Evolutionary conservation across 345 rosid genomes (phyloP), one percentile per base, ranked within the genome.

Genomic region (Arabidopsis arenosa): DNA sequence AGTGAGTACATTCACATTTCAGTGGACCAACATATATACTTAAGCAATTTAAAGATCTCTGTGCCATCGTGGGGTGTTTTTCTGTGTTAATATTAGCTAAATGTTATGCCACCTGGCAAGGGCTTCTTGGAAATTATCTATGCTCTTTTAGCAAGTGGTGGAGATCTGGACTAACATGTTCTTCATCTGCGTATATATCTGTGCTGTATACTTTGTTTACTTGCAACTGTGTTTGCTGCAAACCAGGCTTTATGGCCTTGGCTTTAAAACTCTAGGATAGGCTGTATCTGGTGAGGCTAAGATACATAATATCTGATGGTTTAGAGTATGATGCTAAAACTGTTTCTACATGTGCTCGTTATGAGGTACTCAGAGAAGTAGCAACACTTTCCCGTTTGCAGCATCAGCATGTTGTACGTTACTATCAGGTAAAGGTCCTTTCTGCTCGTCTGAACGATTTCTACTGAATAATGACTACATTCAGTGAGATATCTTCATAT

Each of bases 401-500:
- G 70, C 98, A 94, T 90, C 96, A 84, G n/a, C 98, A 94, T 85
- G 97, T 94, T 63, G 98, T 94, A 58, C 98, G 98, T 44, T 94
- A 94, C 81, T 94, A 92, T 87, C 98, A 94, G 93, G 98, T 94
- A 54, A 67, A 75, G 3, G 48, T 44, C 36, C 55, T 68, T 67
- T 55, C 35, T 64, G 18, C 33, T 66, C 40, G 36, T 51, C 52
- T 65, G 52, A 72, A 63, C 56, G n/a, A n/a, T 51, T 81, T 59
- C 66, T 75, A 75, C 59, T 37, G 43, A 63, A 26, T 18, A 48
- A 21, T 51, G 63, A 72, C 36, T 66, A 33, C 59, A 28, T 54
- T 40, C 28, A 41, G 32, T 61, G 56, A 43, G 49, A 68, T 76
- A 41, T 33, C 5, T 36, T 36, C 49, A 21, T 41, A 52, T 52